Evolutionary conservation across 2,329 filamentous ascomycete species (phyloP).

Genomic region (Aureobasidium sp.): DNA sequence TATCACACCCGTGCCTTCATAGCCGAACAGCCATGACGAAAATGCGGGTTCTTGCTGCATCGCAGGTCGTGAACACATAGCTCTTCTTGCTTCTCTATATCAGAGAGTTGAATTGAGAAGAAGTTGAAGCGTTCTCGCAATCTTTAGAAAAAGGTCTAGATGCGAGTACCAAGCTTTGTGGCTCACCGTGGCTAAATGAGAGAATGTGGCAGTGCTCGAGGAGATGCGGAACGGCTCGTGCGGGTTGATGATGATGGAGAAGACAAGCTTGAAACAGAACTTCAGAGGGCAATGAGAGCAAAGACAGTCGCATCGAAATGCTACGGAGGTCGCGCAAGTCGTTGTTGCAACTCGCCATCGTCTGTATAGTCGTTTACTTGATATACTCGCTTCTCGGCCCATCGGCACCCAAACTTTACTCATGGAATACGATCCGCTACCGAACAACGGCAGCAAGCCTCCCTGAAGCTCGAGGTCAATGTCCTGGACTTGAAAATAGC

Average conservation of each 20-base stretch:
- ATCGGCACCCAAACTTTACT: constrained; percentile 27
- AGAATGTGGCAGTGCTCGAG: neutral
- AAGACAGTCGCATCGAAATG: constrained; percentile 23
- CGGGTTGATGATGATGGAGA: neutral
- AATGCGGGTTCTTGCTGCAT: neutral
- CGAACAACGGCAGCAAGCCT: constrained; percentile 26
- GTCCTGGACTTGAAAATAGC: constrained; percentile 31
- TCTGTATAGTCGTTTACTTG: constrained; percentile 26
- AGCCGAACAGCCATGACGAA: neutral
- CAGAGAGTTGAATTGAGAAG: neutral
- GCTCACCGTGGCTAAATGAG: neutral
- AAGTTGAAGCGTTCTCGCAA: neutral
- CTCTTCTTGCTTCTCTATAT: neutral
- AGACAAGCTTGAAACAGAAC: neutral
- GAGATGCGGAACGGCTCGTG: constrained; percentile 3
- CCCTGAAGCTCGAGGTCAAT: constrained; percentile 30
- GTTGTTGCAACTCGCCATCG: constrained; percentile 28
- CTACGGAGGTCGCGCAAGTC: constrained; percentile 29
- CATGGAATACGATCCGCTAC: constrained; percentile 39
- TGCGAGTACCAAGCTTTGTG: neutral
- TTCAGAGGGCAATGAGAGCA: neutral
- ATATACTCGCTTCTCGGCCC: constrained; percentile 32
- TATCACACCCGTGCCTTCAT: neutral
- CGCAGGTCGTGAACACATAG: too few species aligned
- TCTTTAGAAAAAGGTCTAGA: neutral